Base-by-base conservation (phyloP, 2,329 filamentous ascomycete genomes). In the Gnomoniopsis smithogilvyi region DNA sequence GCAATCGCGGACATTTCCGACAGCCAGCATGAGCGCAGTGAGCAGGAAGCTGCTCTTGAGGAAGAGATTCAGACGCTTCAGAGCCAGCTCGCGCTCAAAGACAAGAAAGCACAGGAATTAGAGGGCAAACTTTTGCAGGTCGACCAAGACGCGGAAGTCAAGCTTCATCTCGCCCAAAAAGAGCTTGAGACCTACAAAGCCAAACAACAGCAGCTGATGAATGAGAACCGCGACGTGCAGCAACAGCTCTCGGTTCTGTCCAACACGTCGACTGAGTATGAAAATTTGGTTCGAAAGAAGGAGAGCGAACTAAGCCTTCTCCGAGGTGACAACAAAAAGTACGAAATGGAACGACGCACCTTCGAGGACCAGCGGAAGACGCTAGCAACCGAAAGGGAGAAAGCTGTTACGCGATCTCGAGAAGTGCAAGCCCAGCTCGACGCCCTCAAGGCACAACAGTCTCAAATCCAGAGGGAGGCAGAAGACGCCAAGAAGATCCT, bases 61-160 rank as follows among this genome's bases (percentile, higher is more conserved):
- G 90, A 92, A 63, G 92, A 99, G 67, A 85, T 97, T 66, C 91
- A 91, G 70, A 90, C 97, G 84, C 83, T 99, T 4, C 89, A 94
- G 66, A 98, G 93, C 66, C 94, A 98, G 66, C 78, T 99, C 14
- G 84, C 85, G 55, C 75, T 98, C 61, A 96, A 96, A 73, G 93
- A 97, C 57, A 87, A 91, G 58, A 99, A 98, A 72, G 79, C 92
- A 6, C 87, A 91, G 58, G 95, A 99, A 57, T 79, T 98, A 8
- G 94, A 99, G 72, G 80, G 81, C 36, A 95, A 92, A 68, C 76
- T 98, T 43, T 77, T 97, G 41, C 89, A 92, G 72, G 85, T 88
- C 4, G 93, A 97, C 66, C 91, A 97, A 68, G 93, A 97, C 64
- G 80, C 93, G 17, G 93, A 97, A 65, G 77, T 96, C 66, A 96